Conservation (phyloP, 768 basidiomycete species). For the Boletus insuetus region DNA sequence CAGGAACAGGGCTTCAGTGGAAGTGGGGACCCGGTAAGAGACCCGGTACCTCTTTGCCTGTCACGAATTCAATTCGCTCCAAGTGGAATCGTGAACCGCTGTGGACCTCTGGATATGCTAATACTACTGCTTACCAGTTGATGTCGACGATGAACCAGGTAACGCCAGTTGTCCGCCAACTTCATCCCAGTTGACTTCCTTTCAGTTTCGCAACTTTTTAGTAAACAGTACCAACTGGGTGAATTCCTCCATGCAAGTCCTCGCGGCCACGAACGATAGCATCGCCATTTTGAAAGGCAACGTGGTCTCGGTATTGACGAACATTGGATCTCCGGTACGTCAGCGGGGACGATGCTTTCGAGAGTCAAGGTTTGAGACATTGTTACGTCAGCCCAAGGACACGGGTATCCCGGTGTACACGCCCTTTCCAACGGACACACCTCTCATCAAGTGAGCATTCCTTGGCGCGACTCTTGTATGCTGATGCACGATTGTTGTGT, state of each 20-base stretch:
- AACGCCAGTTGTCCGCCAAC: neutral
- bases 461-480: neutral
- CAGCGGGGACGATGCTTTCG: neutral
- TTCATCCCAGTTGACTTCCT: neutral
- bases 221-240: constrained; percentile 53
- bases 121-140: constrained; percentile 55
- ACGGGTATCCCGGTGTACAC: constrained; percentile 57
- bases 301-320: constrained; percentile 62
- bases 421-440: constrained; percentile 45
- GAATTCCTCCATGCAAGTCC: constrained; percentile 47
- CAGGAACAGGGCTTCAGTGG: constrained; percentile 75
- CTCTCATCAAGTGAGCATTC: constrained; percentile 53
- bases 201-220: constrained; percentile 63
- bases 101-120: constrained; percentile 65
- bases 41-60: neutral
- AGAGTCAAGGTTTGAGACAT: neutral
- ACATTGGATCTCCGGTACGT: constrained; percentile 68
- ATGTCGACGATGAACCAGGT: constrained; percentile 63
- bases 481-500: neutral
- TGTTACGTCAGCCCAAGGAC: constrained; percentile 49
- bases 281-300: constrained; percentile 66
- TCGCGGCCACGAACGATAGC: constrained; percentile 48
- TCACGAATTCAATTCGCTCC: constrained; percentile 1
- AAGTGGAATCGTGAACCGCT: constrained; percentile 75
- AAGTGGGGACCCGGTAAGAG: constrained; percentile 55